Evolutionary conservation across 2,329 filamentous ascomycete species (phyloP), one percentile per base, ranked within the genome.

Genomic region (Aspergillus niger): DNA sequence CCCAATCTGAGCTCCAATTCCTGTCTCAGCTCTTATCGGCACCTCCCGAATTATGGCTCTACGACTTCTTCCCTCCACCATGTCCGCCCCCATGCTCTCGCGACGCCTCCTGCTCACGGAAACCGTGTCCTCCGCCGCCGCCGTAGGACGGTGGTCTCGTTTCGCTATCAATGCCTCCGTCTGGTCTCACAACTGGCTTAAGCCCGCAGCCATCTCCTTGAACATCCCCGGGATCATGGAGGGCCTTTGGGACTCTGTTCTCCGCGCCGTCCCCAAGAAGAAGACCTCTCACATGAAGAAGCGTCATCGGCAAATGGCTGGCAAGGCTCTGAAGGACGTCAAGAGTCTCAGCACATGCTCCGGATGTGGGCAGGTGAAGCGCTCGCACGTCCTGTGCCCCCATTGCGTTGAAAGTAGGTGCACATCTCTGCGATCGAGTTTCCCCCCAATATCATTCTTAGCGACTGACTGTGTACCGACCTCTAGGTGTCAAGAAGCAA

Each of bases 201-300:
- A 89, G 41, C 86, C 90, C 24, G 80, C 84, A 11, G 78, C 81
- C 41, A 81, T 91, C 65, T 83, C 79, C 24, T 76, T 87, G 67
- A 86, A 81, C 53, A 81, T 93, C 55, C 88, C 90, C 5, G 84
- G 85, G 5, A 73, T 92, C n/a, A 79, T 97, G 22, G 88, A 86
- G 58, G 91, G 90, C 64, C 88, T 99, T 70, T 98, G 94, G 94
- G 94, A 97, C 68, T 92, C 91, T 5, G 86, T 99, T 49, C 83
- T 99, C 67, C 89, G 89, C 67, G 95, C 95, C 1, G 95, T 98
- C 15, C 95, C 95, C 5, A 99, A 99, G 85, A 98, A 97, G 82
- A 99, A 98, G 86, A 96, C 92, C 36, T 97, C 94, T 44, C 92
- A 99, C 77, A 91, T 91, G 82, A 97, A 95, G 82, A 97, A 92